phyloP scores from a whole-genome alignment of 208 protist species.

The Leishmania gerbilli region DNA sequence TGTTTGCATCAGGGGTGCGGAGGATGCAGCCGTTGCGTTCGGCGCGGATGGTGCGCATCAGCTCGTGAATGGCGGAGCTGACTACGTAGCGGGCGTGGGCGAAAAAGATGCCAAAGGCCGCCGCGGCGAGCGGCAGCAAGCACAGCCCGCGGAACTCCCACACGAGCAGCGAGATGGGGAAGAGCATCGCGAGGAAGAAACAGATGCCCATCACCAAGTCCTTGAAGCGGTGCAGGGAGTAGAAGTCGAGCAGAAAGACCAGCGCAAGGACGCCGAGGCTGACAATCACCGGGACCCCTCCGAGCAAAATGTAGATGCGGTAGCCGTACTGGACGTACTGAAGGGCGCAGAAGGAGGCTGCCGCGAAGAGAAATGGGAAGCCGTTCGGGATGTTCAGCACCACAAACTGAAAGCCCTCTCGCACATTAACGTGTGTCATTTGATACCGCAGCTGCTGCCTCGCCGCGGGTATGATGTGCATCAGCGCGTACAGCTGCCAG shows the following conservation, averaged over 20 bases:
- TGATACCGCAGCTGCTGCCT: conserved; percentile 54
- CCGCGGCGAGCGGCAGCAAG: conserved; percentile 53
- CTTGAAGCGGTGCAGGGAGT: conserved; percentile 40
- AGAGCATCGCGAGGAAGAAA: conserved; percentile 58
- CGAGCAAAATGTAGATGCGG: conserved; percentile 62
- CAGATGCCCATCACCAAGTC: conserved; percentile 62
- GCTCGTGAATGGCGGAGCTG: conserved; percentile 39
- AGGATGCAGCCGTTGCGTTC: conserved; percentile 16
- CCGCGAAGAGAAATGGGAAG: conserved; percentile 67
- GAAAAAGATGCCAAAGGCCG: conserved; percentile 62
- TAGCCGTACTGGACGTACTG: conserved; percentile 72
- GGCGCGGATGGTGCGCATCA: conserved; percentile 33
- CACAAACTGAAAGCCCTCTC: conserved; percentile 54
- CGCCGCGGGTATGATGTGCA: conserved; percentile 61
- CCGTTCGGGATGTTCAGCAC: conserved; percentile 72
- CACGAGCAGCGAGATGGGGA: conserved; percentile 60
- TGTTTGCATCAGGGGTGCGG: conserved; percentile 5
- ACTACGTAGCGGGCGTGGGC: conserved; percentile 56
- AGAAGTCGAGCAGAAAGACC: conserved; percentile 73
- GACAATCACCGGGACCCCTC: conserved; percentile 56
- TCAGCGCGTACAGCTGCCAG: conserved; percentile 73
- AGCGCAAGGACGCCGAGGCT: conserved; percentile 59
- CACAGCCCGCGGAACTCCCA: conserved; percentile 65
- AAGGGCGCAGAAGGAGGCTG: conserved; percentile 59
- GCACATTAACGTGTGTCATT: conserved; percentile 44